Evolutionary conservation across 2,329 filamentous ascomycete genomes (phyloP).

Genomic region (Colletotrichum viniferum): DNA sequence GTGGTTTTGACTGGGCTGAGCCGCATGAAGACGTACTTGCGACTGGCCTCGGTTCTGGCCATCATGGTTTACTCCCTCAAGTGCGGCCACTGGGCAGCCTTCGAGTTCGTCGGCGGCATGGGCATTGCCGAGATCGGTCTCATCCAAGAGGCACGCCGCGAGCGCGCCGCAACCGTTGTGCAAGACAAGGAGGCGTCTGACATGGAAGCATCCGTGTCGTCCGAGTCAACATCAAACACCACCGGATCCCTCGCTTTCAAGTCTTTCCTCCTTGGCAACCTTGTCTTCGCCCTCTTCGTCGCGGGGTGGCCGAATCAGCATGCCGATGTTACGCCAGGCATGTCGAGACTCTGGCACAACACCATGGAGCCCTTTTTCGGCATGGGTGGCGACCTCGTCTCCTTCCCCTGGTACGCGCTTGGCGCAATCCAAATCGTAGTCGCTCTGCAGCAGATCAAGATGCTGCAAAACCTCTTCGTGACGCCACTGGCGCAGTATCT

Average conservation of each 20-base stretch:
- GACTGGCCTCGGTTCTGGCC: slow-evolving; percentile 32
- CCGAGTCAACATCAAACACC: background rate
- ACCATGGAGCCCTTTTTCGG: slow-evolving; percentile 37
- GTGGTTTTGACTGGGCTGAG: slow-evolving; percentile 40
- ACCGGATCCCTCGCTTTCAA: slow-evolving; percentile 25
- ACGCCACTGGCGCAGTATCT: slow-evolving; percentile 56
- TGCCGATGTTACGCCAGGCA: slow-evolving; percentile 36
- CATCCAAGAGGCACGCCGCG: slow-evolving; percentile 28
- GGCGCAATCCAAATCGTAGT: slow-evolving; percentile 36
- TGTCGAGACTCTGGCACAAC: slow-evolving; percentile 32
- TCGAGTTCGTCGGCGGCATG: slow-evolving; percentile 52
- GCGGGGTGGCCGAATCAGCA: slow-evolving; percentile 44
- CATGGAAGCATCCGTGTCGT: slow-evolving; percentile 1
- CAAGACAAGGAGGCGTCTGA: slow-evolving; percentile 23
- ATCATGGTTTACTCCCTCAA: slow-evolving; percentile 41
- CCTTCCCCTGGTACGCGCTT: slow-evolving; percentile 39
- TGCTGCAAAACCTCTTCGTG: slow-evolving; percentile 45
- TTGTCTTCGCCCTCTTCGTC: slow-evolving; percentile 37
- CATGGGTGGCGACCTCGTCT: slow-evolving; percentile 34
- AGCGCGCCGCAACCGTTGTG: background rate
- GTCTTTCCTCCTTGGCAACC: slow-evolving; percentile 24
- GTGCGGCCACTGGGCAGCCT: slow-evolving; percentile 45
- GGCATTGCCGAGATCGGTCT: slow-evolving; percentile 49
- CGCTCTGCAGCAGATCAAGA: slow-evolving; percentile 33
- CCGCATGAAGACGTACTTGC: slow-evolving; percentile 34